A percentile compares a stretch with the other conserved stretches of the same genome.
Conservation (phyloP, 2,329 filamentous ascomycete genomes). For the Talaromyces sp. region DNA sequence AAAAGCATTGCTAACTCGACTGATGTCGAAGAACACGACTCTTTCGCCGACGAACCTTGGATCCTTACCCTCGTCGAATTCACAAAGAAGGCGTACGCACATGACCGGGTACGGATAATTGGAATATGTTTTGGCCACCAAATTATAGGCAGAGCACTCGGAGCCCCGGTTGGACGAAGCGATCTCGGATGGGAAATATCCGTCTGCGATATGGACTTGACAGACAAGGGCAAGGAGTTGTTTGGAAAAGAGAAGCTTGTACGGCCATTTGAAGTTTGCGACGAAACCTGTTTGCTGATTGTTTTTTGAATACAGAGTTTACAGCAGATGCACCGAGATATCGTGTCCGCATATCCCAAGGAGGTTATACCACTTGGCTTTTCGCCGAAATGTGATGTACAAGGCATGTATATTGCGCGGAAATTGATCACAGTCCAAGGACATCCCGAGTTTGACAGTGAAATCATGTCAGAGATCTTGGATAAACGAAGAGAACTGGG, state of each 20-base stretch:
- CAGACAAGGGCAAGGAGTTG: constrained; percentile 62
- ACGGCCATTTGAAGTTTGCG: constrained; percentile 16
- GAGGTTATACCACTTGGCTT: constrained; percentile 59
- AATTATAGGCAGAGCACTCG: constrained; percentile 69
- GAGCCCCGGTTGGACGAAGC: constrained; percentile 60
- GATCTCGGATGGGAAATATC: constrained; percentile 75
- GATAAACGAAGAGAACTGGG: constrained; percentile 2
- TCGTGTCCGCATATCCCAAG: constrained; percentile 59
- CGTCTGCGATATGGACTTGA: constrained; percentile 64
- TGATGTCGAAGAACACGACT: constrained; percentile 53
- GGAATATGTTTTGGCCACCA: constrained; percentile 87
- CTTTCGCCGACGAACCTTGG: constrained; percentile 70
- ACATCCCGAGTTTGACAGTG: constrained; percentile 70
- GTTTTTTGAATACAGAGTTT: constrained; percentile 34
- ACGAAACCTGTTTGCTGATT: neutral
- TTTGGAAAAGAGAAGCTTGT: constrained; percentile 62
- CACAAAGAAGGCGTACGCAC: constrained; percentile 53
- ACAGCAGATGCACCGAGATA: constrained; percentile 83
- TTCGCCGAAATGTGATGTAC: constrained; percentile 64
- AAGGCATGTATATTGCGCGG: constrained; percentile 67
- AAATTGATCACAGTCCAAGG: constrained; percentile 73
- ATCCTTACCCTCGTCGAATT: constrained; percentile 69
- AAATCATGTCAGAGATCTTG: constrained; percentile 8
- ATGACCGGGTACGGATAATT: constrained; percentile 62
- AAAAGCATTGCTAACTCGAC: neutral